phyloP scores from a whole-genome alignment of 331 rosid genomes.

The Rhamnella rubrinervis region DNA sequence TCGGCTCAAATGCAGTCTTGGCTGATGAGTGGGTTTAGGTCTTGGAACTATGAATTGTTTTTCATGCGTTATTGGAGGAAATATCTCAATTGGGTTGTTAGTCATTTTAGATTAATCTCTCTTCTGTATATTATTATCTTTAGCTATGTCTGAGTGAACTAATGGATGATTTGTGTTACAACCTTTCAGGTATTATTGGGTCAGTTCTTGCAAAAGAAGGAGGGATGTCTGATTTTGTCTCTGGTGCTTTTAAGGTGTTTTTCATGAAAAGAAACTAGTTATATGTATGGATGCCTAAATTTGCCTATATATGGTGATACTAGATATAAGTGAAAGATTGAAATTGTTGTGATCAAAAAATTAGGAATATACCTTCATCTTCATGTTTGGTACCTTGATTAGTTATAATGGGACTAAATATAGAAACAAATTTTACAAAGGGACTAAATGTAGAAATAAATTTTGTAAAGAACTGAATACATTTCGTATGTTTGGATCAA shows the following conservation, averaged over 20 bases:
- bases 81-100: background rate
- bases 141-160: background rate
- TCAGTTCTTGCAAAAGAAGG: slow-evolving; percentile 91
- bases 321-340: background rate
- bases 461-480: too few relatives aligned
- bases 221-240: slow-evolving; percentile 54
- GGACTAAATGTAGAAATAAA: too few relatives aligned
- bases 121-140: background rate
- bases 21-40: too few relatives aligned
- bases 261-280: slow-evolving; percentile 15
- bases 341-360: too few relatives aligned
- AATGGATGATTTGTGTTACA: background rate
- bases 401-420: too few relatives aligned
- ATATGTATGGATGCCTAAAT: background rate
- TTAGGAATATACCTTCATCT: too few relatives aligned
- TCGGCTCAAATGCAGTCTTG: too few relatives aligned
- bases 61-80: too few relatives aligned
- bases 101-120: background rate
- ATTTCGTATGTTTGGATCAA: too few relatives aligned
- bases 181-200: slow-evolving; percentile 72
- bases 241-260: slow-evolving; percentile 87
- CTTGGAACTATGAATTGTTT: too few relatives aligned
- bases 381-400: too few relatives aligned
- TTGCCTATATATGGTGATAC: background rate
- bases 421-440: too few relatives aligned